A percentile compares a stretch with the other conserved stretches of the same genome.
phyloP scores from a whole-genome alignment of 2,329 filamentous ascomycete genomes.

The Rhynchosporium secalis region DNA sequence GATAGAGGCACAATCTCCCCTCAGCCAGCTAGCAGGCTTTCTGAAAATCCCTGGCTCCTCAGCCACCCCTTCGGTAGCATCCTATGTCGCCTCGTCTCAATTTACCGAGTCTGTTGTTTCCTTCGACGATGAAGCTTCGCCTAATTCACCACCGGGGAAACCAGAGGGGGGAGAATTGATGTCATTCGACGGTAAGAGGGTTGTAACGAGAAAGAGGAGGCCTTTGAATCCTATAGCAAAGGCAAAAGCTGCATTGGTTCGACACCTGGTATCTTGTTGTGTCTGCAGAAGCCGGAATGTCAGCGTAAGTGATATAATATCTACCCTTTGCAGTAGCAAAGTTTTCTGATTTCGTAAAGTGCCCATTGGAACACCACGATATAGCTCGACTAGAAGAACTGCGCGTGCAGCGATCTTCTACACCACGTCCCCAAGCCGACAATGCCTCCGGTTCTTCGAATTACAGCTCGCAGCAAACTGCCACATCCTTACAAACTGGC shows the following conservation, averaged over 20 bases:
- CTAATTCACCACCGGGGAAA: conserved; percentile 18
- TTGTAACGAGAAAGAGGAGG: conserved; percentile 30
- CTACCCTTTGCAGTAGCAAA: neutral
- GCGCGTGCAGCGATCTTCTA: conserved; percentile 13
- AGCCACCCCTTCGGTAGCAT: conserved; percentile 29
- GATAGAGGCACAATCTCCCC: conserved; percentile 22
- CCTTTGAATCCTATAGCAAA: conserved; percentile 27
- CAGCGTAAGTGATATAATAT: conserved; percentile 20
- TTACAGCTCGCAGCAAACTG: conserved; percentile 21
- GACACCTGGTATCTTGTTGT: conserved; percentile 34
- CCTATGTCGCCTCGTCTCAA: conserved; percentile 25
- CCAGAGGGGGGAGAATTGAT: conserved; percentile 23
- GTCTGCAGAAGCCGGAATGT: conserved; percentile 31
- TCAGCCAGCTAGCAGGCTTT: conserved; percentile 23
- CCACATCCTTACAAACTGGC: conserved; percentile 12
- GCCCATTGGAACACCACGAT: conserved; percentile 37
- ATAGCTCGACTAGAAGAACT: conserved; percentile 30
- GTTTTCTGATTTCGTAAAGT: conserved; percentile 26
- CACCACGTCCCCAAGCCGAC: conserved; percentile 6
- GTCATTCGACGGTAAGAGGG: conserved; percentile 32
- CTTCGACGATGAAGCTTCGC: conserved; percentile 31
- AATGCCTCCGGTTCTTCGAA: conserved; percentile 17
- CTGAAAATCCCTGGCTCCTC: conserved; percentile 24
- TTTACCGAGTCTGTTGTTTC: conserved; percentile 37
- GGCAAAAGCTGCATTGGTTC: conserved; percentile 37